Conservation (phyloP, 1,284 basidiomycete genomes). For the Fomitopsis pinicola region DNA sequence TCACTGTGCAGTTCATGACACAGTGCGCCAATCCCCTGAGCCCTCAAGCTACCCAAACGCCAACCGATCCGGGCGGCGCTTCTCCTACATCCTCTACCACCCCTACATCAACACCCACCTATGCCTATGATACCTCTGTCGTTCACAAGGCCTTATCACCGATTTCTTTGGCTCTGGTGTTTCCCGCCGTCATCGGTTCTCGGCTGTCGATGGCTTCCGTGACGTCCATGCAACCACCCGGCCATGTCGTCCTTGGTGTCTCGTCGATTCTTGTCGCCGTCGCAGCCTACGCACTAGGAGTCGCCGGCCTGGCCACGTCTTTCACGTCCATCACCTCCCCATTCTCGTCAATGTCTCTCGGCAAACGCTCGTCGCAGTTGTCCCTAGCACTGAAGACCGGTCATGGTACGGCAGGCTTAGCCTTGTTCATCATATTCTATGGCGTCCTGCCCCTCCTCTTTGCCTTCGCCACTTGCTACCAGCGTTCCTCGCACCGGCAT, state of each 20-base stretch:
- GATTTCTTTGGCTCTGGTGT: slow-evolving; percentile 55
- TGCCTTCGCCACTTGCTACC: slow-evolving; percentile 28
- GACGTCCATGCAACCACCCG: slow-evolving; percentile 17
- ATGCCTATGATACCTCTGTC: slow-evolving; percentile 50
- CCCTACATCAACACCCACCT: slow-evolving; percentile 19
- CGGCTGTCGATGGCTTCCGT: slow-evolving; percentile 46
- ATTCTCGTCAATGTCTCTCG: slow-evolving; percentile 12
- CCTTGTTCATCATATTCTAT: slow-evolving; percentile 58
- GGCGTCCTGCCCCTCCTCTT: slow-evolving; percentile 45
- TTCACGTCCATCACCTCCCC: slow-evolving; percentile 49
- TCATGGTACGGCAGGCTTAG: slow-evolving; percentile 60
- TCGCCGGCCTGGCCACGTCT: slow-evolving; percentile 55
- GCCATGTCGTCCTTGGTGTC: slow-evolving; percentile 27
- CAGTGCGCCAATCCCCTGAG: slow-evolving; percentile 48
- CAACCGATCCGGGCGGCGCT: slow-evolving; percentile 22
- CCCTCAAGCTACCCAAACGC: slow-evolving; percentile 17
- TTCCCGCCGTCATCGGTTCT: slow-evolving; percentile 49
- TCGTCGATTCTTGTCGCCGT: slow-evolving; percentile 37
- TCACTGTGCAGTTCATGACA: slow-evolving; percentile 54
- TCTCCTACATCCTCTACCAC: slow-evolving; percentile 11
- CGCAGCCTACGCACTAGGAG: slow-evolving; percentile 54
- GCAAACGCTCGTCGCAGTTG: slow-evolving; percentile 29
- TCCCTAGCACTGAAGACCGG: slow-evolving; percentile 44
- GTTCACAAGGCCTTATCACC: slow-evolving; percentile 64
- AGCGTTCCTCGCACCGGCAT: slow-evolving; percentile 6